Evolutionary conservation across 768 basidiomycete genomes (phyloP).

Genomic region (Agaricus sinodeliciosus): DNA sequence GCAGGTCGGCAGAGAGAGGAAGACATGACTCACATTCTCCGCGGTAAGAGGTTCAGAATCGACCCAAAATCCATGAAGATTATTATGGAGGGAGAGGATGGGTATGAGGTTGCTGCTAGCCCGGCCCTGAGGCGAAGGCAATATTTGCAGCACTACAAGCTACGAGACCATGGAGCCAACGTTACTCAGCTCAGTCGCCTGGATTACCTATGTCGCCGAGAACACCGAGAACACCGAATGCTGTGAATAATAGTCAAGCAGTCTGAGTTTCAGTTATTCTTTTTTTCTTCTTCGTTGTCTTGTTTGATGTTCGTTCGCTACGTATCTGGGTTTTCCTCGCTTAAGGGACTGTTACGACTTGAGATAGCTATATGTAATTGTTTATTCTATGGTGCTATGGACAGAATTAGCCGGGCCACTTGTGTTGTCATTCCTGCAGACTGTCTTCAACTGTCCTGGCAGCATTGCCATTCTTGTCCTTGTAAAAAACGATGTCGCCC

Average conservation of each 20-base stretch:
- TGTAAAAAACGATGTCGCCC: constrained; percentile 48
- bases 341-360: neutral
- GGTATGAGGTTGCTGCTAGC: constrained; percentile 34
- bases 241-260: neutral
- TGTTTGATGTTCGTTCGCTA: neutral
- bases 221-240: neutral
- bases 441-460: constrained; percentile 22
- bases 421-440: neutral
- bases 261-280: neutral
- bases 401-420: too few relatives aligned
- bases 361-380: neutral
- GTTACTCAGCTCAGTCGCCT: neutral
- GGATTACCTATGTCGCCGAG: constrained; percentile 3
- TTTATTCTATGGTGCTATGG: too few relatives aligned
- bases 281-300: neutral
- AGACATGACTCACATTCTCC: constrained; percentile 35
- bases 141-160: constrained; percentile 27
- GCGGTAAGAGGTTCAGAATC: constrained; percentile 43
- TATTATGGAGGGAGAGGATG: constrained; percentile 46
- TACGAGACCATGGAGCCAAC: neutral
- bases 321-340: neutral
- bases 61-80: constrained; percentile 44
- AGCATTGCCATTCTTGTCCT: constrained; percentile 38
- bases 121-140: constrained; percentile 18
- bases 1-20: constrained; percentile 31